Base-by-base conservation (phyloP, 2,329 filamentous ascomycete genomes). In the Furcasterigmium sp. region DNA sequence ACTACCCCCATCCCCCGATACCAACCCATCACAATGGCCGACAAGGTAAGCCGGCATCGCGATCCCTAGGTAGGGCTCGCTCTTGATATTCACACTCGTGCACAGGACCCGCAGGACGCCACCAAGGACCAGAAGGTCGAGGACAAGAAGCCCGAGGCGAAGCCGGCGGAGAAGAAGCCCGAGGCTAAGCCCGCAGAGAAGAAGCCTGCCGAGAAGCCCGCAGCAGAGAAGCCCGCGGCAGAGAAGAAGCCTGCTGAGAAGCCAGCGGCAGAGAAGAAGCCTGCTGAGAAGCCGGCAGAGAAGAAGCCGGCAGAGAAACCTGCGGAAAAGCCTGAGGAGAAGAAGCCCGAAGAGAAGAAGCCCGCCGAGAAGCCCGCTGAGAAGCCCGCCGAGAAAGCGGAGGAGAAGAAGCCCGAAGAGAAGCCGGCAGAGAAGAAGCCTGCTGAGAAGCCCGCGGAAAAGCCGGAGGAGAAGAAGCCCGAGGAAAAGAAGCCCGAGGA, bases 21-120 rank as follows among this genome's bases (percentile, higher is more conserved):
- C 35, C 40, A 43, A 41, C 38, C 44, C 38, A 42, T 44, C 41
- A 46, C 43, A 36, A 50, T 50, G 48, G 48, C 41, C 43, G 46
- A 40, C 41, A 50, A 46, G 43, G 48, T 50, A 44, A 36, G 48
- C 11, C 21, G 8, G 17, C 6, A 8, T 14, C 6, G n/a, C n/a
- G n/a, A n/a, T n/a, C 11, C n/a, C 23, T 30, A 11, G 6, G 41
- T 32, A 46, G 42, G 37, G 40, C 41, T n/a, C n/a, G n/a, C n/a
- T n/a, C n/a, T n/a, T 19, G 41, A 47, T 21, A 45, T 39, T 26
- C 15, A 15, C 9, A 14, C 37, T 5, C 25, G 38, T 25, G 35
- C 41, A n/a, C n/a, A 40, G 10, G 21, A 46, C 29, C 37, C 30
- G 15, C 21, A 46, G 37, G 13, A 36, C 20, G 29, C 41, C 28